Percentiles rank a stretch among this genome's conserved stretches.
Conservation (phyloP, 495 filamentous ascomycete species). For the Schizothecium vesticola region DNA sequence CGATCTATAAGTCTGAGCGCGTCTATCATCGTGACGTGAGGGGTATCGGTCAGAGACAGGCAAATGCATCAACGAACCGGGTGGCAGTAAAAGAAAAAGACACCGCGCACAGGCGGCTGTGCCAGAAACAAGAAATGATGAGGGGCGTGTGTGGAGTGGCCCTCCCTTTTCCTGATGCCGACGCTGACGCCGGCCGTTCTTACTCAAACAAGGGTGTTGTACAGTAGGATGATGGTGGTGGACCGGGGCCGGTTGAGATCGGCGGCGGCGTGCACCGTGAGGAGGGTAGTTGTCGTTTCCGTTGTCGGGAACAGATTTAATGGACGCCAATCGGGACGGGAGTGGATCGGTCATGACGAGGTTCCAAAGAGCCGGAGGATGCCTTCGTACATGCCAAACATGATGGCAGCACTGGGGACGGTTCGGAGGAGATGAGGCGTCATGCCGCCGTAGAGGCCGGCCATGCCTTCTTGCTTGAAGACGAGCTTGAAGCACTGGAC, state of each 20-base stretch:
- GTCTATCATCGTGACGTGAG: neutral
- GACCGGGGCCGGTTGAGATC: neutral
- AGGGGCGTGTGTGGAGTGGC: neutral
- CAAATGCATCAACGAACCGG: neutral
- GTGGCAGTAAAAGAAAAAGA: neutral
- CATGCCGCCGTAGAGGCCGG: constrained; percentile 76
- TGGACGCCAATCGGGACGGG: neutral
- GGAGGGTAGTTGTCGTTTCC: neutral
- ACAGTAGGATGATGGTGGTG: neutral
- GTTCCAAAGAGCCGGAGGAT: constrained; percentile 56
- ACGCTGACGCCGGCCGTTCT: neutral
- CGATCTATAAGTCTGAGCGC: neutral
- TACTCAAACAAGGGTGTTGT: constrained; percentile 7
- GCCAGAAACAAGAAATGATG: neutral
- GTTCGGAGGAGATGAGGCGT: constrained; percentile 82
- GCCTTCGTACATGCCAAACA: constrained; percentile 86
- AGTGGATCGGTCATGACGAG: constrained; percentile 7
- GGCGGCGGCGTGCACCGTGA: neutral
- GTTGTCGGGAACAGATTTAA: neutral
- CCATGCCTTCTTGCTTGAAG: constrained; percentile 78
- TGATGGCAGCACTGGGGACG: constrained; percentile 83
- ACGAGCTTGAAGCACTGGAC: constrained; percentile 76
- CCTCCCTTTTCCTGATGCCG: neutral
- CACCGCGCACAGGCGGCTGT: neutral
- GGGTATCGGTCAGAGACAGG: neutral